These are phyloP conservation scores for Fusarium globosum DNA, from an alignment of 2,329 filamentous ascomycete genomes.

Conservation along the genomic window DNA sequence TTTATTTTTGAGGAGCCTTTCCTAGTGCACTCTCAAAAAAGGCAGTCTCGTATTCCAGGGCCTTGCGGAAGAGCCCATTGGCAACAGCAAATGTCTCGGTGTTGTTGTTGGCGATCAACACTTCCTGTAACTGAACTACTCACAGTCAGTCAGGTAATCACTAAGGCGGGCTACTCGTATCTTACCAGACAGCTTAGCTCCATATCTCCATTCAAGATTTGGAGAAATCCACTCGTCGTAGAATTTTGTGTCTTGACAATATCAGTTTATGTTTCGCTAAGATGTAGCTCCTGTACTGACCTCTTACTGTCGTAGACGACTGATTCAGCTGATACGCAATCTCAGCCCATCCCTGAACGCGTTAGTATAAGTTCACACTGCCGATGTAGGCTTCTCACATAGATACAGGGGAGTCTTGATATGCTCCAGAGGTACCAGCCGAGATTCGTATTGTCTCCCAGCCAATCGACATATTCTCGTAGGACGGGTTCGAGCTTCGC, in stretches of 20 bases:
- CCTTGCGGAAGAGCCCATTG: not conserved
- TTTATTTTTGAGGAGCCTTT: fast-evolving
- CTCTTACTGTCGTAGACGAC: not conserved
- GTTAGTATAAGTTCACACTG: fast-evolving
- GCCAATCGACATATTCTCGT: not conserved
- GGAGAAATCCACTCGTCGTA: not conserved
- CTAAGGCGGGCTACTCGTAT: fast-evolving
- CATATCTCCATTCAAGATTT: not conserved
- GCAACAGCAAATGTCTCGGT: not conserved
- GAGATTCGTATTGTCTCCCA: not conserved
- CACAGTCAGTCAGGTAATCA: not conserved
- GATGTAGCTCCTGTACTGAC: fast-evolving
- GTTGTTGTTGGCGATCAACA: not conserved
- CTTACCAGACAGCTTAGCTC: not conserved
- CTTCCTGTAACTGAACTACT: not conserved
- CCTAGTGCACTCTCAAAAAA: not conserved
- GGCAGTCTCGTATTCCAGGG: not conserved
- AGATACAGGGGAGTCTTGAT: not conserved
- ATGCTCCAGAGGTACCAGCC: not conserved
- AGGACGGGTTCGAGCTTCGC: not conserved
- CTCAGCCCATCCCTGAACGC: not conserved
- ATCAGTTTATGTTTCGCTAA: not conserved
- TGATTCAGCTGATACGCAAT: not conserved
- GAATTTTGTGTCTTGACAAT: not conserved
- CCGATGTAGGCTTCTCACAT: fast-evolving